Conservation (phyloP, 768 basidiomycete genomes). For the Podaxis sp. region DNA sequence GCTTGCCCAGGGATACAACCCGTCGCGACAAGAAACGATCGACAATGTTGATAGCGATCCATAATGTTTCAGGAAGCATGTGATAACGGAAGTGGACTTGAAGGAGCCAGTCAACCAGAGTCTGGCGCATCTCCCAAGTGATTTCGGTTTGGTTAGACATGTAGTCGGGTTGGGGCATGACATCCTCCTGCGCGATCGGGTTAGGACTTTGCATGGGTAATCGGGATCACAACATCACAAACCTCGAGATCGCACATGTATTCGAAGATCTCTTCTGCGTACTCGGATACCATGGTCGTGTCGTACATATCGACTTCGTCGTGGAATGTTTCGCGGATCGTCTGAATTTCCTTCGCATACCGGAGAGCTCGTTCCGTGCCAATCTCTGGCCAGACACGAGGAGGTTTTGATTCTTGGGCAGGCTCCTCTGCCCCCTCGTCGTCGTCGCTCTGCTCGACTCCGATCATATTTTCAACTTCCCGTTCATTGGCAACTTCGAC, state of each 20-base stretch:
- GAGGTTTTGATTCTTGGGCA: constrained; percentile 30
- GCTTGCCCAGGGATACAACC: constrained; percentile 84
- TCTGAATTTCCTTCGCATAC: constrained; percentile 61
- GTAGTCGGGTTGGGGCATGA: constrained; percentile 92
- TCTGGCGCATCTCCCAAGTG: constrained; percentile 92
- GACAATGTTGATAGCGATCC: constrained; percentile 98
- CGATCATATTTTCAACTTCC: constrained; percentile 67
- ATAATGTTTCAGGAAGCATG: constrained; percentile 98
- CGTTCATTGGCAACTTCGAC: constrained; percentile 44
- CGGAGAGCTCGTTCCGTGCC: constrained; percentile 56
- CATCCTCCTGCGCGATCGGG: constrained; percentile 52
- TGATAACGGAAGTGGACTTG: constrained; percentile 98
- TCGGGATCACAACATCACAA: constrained; percentile 5
- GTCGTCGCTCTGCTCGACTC: constrained; percentile 46
- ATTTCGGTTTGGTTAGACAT: constrained; percentile 94
- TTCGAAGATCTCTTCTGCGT: constrained; percentile 95
- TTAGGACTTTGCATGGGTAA: constrained; percentile 17
- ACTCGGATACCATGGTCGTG: constrained; percentile 97
- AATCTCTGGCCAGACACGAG: constrained; percentile 73
- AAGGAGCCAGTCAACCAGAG: constrained; percentile 96
- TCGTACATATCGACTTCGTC: constrained; percentile 77
- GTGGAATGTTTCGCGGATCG: constrained; percentile 64
- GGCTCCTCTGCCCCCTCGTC: constrained; percentile 29
- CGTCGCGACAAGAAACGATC: constrained; percentile 90
- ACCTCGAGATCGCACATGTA: constrained; percentile 97